These are phyloP conservation scores for Beauveria sp. DNA, from an alignment of 2,329 filamentous ascomycete species.

Conservation along the genomic window DNA sequence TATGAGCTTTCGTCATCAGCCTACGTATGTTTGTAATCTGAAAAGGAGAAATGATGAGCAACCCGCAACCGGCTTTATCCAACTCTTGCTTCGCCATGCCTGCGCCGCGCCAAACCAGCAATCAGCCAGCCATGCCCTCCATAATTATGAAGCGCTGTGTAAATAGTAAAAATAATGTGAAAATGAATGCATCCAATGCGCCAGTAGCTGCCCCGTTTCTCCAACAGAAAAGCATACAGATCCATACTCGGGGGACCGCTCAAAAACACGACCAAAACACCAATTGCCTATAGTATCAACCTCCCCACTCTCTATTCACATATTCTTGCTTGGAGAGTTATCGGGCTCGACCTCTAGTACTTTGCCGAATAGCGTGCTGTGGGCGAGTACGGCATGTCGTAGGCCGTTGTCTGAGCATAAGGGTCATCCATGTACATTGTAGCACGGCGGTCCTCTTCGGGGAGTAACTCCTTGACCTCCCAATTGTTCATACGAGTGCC, in stretches of 20 bases:
- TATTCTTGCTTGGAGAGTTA: background rate
- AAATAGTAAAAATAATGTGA: background rate
- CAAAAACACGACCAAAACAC: background rate
- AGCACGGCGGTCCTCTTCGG: conserved; percentile 68
- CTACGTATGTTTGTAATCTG: background rate
- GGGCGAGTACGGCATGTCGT: conserved; percentile 45
- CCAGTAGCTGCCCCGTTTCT: background rate
- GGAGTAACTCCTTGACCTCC: conserved; percentile 89
- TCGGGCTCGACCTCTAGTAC: conserved; percentile 27
- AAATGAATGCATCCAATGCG: background rate
- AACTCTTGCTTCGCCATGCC: background rate
- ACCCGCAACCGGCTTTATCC: background rate
- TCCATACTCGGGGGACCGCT: background rate
- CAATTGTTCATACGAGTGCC: conserved; percentile 93
- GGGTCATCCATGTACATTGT: conserved; percentile 67
- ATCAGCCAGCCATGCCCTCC: background rate
- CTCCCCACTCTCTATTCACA: background rate
- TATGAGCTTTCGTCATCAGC: background rate
- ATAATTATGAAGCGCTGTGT: background rate
- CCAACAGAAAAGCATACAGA: background rate
- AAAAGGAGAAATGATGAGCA: background rate
- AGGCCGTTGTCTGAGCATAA: conserved; percentile 48
- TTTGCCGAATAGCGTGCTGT: conserved; percentile 37
- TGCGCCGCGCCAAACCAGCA: background rate
- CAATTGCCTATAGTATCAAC: background rate